These are phyloP conservation scores for Brassica incana DNA, from an alignment of 345 rosid species.

Conservation along the genomic window DNA sequence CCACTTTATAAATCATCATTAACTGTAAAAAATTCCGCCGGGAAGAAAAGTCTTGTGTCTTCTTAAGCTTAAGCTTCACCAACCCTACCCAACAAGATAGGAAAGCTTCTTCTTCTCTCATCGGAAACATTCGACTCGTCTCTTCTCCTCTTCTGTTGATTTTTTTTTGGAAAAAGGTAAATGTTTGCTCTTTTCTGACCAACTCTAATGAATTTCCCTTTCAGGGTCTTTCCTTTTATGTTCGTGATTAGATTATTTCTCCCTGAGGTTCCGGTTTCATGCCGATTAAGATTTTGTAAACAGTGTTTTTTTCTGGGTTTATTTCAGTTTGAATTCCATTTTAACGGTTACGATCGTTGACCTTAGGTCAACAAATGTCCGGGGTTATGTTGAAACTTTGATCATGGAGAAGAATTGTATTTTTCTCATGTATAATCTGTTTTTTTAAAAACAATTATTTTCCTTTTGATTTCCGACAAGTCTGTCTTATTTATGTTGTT, in stretches of 20 bases:
- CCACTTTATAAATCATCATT: conserved; percentile 18
- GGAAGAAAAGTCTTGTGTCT: conserved; percentile 38
- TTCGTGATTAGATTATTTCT: neutral
- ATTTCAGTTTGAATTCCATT: conserved; percentile 11
- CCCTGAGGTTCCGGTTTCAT: neutral
- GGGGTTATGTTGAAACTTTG: neutral
- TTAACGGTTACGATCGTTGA: conserved; percentile 24
- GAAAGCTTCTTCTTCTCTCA: conserved; percentile 3
- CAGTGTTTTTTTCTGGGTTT: neutral
- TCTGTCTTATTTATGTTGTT: conserved; percentile 18
- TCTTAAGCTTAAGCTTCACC: conserved; percentile 10
- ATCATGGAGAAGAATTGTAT: neutral
- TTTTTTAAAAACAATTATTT: neutral
- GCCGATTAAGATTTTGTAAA: neutral
- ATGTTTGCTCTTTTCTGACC: neutral
- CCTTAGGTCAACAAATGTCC: conserved; percentile 28
- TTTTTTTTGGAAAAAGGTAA: conserved; percentile 16
- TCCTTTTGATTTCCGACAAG: neutral
- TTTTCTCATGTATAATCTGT: neutral
- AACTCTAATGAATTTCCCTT: neutral
- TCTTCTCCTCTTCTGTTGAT: neutral
- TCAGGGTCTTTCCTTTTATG: conserved; percentile 7
- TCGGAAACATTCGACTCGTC: conserved; percentile 10
- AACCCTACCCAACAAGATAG: conserved; percentile 29
- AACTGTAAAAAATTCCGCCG: conserved; percentile 38